Percentiles rank a stretch among this genome's conserved stretches.
Conservation (phyloP, 805 yeast species). For the Starmerella cellae region DNA sequence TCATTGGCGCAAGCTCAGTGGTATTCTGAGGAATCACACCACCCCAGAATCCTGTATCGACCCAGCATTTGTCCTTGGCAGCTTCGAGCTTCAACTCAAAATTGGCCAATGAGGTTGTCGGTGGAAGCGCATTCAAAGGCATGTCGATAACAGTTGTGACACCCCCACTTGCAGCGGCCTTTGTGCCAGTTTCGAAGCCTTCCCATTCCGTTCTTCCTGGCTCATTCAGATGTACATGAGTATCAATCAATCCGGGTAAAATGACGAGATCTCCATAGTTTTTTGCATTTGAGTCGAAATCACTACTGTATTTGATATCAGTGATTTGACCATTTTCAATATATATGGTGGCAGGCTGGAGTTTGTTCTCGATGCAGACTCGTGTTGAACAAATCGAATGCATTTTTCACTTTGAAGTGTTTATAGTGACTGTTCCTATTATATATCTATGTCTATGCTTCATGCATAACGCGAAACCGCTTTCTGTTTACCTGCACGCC, state of each 20-base stretch:
- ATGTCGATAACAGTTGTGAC: constrained; percentile 91
- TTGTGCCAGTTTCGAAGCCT: constrained; percentile 93
- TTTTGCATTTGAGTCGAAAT: constrained; percentile 28
- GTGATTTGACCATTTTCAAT: constrained; percentile 45
- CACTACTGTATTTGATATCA: constrained; percentile 28
- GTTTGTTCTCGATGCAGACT: constrained; percentile 20
- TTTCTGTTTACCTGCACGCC: too few relatives aligned
- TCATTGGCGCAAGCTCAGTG: constrained; percentile 56
- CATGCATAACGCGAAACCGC: too few relatives aligned
- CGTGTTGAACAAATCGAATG: constrained; percentile 13
- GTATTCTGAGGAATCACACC: constrained; percentile 76
- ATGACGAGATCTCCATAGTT: constrained; percentile 51
- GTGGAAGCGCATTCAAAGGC: constrained; percentile 94
- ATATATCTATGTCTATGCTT: too few relatives aligned
- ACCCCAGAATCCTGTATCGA: constrained; percentile 94
- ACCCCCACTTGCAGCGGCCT: constrained; percentile 90
- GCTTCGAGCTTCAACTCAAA: constrained; percentile 64
- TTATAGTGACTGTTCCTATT: too few relatives aligned
- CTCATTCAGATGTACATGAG: constrained; percentile 89
- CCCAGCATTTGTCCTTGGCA: constrained; percentile 74
- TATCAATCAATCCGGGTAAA: constrained; percentile 83
- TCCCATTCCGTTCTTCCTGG: constrained; percentile 99
- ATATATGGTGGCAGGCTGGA: constrained; percentile 23
- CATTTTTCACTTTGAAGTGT: too few relatives aligned
- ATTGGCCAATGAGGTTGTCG: constrained; percentile 74